Evolutionary conservation across 345 rosid genomes (phyloP).

Genomic region (Angophora floribunda): DNA sequence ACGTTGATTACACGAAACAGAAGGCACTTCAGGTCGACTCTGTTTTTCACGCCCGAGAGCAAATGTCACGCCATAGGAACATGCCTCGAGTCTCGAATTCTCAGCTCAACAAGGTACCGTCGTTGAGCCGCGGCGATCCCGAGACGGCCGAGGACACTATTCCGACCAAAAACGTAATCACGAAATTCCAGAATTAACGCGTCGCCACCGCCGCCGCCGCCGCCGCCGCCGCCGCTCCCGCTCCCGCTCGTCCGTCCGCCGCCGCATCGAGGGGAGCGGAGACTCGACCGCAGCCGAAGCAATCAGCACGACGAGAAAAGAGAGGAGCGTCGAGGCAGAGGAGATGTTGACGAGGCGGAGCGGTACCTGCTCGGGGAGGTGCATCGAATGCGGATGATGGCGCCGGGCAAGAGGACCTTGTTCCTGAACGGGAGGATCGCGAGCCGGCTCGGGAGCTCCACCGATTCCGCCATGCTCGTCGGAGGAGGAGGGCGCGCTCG

Average conservation of each 20-base stretch:
- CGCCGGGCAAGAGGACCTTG: constrained; percentile 97
- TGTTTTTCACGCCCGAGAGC: background rate
- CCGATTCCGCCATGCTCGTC: constrained; percentile 68
- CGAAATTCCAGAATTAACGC: background rate
- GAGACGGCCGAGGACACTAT: background rate
- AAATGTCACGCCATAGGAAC: background rate
- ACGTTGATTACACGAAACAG: background rate
- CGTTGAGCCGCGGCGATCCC: background rate
- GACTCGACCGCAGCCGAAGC: background rate
- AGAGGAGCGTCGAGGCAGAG: background rate
- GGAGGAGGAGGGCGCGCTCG: background rate
- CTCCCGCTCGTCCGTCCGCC: background rate
- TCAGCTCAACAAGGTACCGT: background rate
- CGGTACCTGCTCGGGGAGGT: constrained; percentile 65
- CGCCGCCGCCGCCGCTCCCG: background rate
- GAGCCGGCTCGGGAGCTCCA: constrained; percentile 86
- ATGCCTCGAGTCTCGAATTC: background rate
- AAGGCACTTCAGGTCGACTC: background rate
- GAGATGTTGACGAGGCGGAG: background rate
- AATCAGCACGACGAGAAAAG: constrained; percentile 28
- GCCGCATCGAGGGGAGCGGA: background rate
- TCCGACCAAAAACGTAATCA: background rate
- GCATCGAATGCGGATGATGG: constrained; percentile 97
- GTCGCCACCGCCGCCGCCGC: background rate
- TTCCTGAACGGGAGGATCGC: constrained; percentile 95